These are phyloP conservation scores for Lolium rigidum DNA, from an alignment of 176 grass and related monocot genomes.

Conservation along the genomic window DNA sequence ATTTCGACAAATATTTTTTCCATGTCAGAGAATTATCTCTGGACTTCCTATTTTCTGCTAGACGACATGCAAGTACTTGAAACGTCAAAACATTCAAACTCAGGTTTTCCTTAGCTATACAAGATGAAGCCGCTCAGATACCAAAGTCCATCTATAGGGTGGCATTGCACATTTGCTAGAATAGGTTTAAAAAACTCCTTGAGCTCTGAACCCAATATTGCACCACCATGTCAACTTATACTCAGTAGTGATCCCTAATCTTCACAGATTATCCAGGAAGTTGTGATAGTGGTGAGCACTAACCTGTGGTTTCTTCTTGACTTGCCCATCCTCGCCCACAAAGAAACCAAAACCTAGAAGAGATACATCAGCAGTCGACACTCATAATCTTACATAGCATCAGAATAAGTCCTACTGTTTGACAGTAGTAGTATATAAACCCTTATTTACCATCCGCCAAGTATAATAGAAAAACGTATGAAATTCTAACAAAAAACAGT, in stretches of 20 bases:
- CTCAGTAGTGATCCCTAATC: not conserved
- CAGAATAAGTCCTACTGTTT: not conserved
- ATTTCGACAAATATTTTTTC: not conserved
- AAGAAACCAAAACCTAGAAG: constrained; percentile 86
- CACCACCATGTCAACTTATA: too few species aligned
- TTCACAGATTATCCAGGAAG: not conserved
- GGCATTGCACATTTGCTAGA: not conserved
- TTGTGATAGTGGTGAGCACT: not conserved
- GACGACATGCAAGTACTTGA: not conserved
- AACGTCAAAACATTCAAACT: not conserved
- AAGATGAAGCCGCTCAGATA: not conserved
- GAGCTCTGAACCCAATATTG: not conserved
- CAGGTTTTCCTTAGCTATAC: not conserved
- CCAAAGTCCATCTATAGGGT: not conserved
- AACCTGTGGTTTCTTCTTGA: constrained; percentile 50
- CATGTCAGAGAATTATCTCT: not conserved
- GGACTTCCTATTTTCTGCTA: not conserved
- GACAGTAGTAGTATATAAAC: not conserved
- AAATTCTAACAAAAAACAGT: not conserved
- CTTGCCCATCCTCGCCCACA: constrained; percentile 60
- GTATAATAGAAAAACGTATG: not conserved
- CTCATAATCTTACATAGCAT: not conserved
- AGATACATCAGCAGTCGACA: not conserved
- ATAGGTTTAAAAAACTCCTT: too few species aligned
- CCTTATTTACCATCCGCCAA: not conserved